phyloP scores from a whole-genome alignment of 140 eudicot genomes.

The Ambrosia hybrid region DNA sequence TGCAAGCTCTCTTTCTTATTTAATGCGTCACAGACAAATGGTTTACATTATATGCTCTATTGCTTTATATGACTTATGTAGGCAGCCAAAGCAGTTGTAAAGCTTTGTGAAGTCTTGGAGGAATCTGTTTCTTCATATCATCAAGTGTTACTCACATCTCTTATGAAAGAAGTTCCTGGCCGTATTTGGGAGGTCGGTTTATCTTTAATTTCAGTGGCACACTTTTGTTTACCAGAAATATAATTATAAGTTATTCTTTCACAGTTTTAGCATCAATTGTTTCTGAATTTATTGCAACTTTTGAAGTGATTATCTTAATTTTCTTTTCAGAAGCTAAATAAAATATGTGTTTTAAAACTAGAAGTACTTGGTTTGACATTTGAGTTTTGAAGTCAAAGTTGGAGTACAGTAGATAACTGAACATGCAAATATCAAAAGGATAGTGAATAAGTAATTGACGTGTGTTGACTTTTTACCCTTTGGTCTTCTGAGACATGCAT shows the following conservation, averaged over 20 bases:
- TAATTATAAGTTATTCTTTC: background rate
- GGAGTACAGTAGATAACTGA: slow-evolving; percentile 7
- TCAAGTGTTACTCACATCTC: slow-evolving; percentile 66
- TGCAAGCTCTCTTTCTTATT: slow-evolving; percentile 7
- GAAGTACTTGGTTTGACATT: background rate
- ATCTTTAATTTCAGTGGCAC: slow-evolving; percentile 19
- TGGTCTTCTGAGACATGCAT: background rate
- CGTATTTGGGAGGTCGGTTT: slow-evolving; percentile 95
- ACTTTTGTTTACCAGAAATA: slow-evolving; percentile 2
- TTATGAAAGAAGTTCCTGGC: slow-evolving; percentile 92
- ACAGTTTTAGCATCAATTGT: background rate
- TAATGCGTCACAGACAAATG: background rate
- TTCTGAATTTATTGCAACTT: background rate
- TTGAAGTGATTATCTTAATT: background rate
- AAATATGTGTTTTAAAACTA: background rate
- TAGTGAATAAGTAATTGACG: background rate
- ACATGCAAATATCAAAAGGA: background rate
- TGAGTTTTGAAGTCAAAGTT: slow-evolving; percentile 3
- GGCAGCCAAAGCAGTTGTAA: slow-evolving; percentile 78
- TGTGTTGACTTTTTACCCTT: background rate
- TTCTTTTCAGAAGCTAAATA: background rate
- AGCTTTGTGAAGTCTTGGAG: slow-evolving; percentile 86
- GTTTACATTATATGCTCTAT: background rate
- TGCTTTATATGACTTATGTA: slow-evolving; percentile 32
- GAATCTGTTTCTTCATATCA: slow-evolving; percentile 66